Evolutionary conservation across 2,329 filamentous ascomycete genomes (phyloP), one percentile per base, ranked within the genome.

Genomic region (Alternaria alternata): DNA sequence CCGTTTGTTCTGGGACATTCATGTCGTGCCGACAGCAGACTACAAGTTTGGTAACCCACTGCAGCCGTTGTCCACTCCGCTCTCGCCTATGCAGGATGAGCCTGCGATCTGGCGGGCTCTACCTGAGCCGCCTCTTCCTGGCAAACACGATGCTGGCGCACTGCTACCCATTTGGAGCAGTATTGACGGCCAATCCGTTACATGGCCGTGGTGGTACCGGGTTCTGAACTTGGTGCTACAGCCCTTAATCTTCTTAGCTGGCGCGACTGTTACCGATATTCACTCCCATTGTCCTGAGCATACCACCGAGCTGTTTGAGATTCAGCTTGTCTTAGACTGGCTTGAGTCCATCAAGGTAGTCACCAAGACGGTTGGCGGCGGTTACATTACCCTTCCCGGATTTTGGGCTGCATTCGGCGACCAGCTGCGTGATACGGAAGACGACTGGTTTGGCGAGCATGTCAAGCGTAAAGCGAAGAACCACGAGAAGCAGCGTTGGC

Each of bases 111-210:
- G 73, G 74, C 39, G 49, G 8, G 16, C 46, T 4, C 61, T 77
- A 9, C 72, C 69, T 4, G 61, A 64, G 30, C 71, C 74, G 18
- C 76, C 76, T 22, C 66, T 75, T 22, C 70, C 75, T 20, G 68
- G 68, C 2, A 69, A 65, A 57, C 14, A 69, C 2, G 60, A 75
- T 47, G 32, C 59, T 20, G 81, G 82, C 11, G 84, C 86, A 42
- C 80, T 79, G 4, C 73, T 92, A 4, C 91, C 91, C 0, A 84
- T 92, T 53, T 94, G 91, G 91, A 85, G 87, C 53, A 89, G 90
- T 73, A 88, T 93, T 61, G 87, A 90, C 61, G 88, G 86, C 7
- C 80, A 84, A 6, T 69, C 86, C 0, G 84, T 91, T 61, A 75
- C 65, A 16, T 76, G 75, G n/a, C 77, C 81, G 0, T 84, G 88